Evolutionary conservation across 495 filamentous ascomycete species (phyloP).

Genomic region (Cladorrhinum samala): DNA sequence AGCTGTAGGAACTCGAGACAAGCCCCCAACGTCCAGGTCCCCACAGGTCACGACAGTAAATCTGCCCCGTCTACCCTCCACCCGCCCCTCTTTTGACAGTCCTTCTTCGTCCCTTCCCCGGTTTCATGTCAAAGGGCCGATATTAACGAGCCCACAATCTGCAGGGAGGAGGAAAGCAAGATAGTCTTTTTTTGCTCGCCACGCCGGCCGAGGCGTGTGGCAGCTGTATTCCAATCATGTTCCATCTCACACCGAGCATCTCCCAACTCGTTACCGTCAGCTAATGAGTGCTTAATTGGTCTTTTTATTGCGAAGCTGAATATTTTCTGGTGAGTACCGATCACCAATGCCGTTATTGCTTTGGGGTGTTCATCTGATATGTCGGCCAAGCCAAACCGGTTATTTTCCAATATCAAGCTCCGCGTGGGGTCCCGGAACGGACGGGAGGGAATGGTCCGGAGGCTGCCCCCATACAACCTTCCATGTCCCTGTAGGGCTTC

Average conservation of each 20-base stretch:
- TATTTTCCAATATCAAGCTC: too few species aligned
- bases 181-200: background rate
- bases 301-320: too few species aligned
- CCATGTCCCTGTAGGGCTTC: too few species aligned
- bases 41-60: background rate
- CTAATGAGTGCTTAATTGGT: background rate
- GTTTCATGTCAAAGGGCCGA: background rate
- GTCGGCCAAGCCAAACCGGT: too few species aligned
- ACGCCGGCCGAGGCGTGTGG: too few species aligned
- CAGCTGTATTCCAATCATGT: background rate
- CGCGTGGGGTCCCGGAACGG: too few species aligned
- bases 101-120: background rate
- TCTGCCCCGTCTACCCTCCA: background rate
- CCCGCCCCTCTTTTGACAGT: background rate
- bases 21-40: background rate
- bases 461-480: too few species aligned
- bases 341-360: too few species aligned
- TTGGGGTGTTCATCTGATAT: too few species aligned
- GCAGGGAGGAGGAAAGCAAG: background rate
- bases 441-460: too few species aligned
- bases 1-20: background rate
- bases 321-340: too few species aligned
- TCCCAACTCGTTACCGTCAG: background rate
- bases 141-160: background rate
- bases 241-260: background rate